Evolutionary conservation across 2,329 filamentous ascomycete genomes (phyloP).

Genomic region (Venturia oleaginea): DNA sequence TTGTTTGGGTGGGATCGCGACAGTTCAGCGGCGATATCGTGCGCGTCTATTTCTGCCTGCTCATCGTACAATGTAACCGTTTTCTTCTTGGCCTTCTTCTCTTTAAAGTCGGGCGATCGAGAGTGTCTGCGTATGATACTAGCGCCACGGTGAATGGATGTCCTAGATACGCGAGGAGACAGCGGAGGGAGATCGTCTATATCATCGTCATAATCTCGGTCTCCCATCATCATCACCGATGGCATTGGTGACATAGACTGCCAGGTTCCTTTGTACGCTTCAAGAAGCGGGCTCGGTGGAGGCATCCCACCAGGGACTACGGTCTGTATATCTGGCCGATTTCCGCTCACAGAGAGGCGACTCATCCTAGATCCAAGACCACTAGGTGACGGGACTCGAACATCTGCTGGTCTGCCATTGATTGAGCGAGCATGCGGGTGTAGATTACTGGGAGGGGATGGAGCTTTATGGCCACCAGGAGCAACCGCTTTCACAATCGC

Average conservation of each 20-base stretch:
- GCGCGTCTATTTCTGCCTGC: constrained; percentile 62
- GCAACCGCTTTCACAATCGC: constrained; percentile 18
- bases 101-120: constrained; percentile 16
- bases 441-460: constrained; percentile 16
- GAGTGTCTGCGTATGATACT: constrained; percentile 16
- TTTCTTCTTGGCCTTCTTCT: constrained; percentile 40
- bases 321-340: constrained; percentile 29
- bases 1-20: constrained; percentile 51
- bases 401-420: constrained; percentile 19
- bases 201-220: constrained; percentile 42
- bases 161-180: constrained; percentile 21
- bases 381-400: constrained; percentile 16
- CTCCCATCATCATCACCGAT: constrained; percentile 58
- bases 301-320: constrained; percentile 34
- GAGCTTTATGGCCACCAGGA: constrained; percentile 20
- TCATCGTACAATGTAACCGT: constrained; percentile 68
- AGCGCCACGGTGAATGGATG: constrained; percentile 24
- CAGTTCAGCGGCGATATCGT: constrained; percentile 66
- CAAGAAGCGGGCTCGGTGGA: constrained; percentile 75
- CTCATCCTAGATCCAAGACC: constrained; percentile 35
- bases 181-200: constrained; percentile 34
- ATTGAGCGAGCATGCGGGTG: constrained; percentile 27
- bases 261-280: constrained; percentile 89
- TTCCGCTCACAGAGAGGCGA: constrained; percentile 38
- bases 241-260: constrained; percentile 94